Evolutionary conservation across 1,139 yeast species (phyloP), one percentile per base, ranked within the genome.

Genomic region (Zygosaccharomyces sapae): DNA sequence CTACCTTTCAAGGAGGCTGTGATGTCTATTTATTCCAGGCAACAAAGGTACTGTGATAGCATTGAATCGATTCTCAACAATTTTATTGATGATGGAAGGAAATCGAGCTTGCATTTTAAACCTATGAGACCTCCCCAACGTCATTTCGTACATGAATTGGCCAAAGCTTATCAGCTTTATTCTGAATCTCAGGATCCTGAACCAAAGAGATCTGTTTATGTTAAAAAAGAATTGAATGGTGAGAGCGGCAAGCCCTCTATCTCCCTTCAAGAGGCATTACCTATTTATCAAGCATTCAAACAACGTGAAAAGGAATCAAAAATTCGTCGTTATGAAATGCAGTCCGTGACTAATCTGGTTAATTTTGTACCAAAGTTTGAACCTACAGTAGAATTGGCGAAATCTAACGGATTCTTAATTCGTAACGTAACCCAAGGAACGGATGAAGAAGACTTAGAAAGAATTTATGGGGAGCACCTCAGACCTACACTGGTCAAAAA

Each of bases 111-210:
- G 53, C 81, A 81, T 61, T 86, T 89, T 67, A 81, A 82, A 18
- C 83, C 90, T 12, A 87, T 89, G 95, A 72, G 70, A 44, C 63
- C 73, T 7, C 76, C 81, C 6, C 92, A 87, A 62, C 73, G 96
- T 42, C 73, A 72, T 55, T 87, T 87, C 61, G 69, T 89, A 16
- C 92, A 83, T 58, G 80, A 80, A 48, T 62, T 89, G 39, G 83
- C 90, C 0, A 77, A 73, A 30, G 67, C 78, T 0, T 87, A 73
- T 61, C 71, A 74, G 6, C 61, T 88, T 12, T 80, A 78, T 57
- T 73, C 85, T 0, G 89, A 86, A 58, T 79, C 92, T 1, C 90
- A 86, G 56, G 96, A 87, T 62, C 77, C 77, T 2, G 96, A 87
- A 54, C 96, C 96, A 0, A 74, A 79, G 48, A 68, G 96, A 53